Evolutionary conservation across 805 yeast species (phyloP).

Genomic region (Novakomyces olei): DNA sequence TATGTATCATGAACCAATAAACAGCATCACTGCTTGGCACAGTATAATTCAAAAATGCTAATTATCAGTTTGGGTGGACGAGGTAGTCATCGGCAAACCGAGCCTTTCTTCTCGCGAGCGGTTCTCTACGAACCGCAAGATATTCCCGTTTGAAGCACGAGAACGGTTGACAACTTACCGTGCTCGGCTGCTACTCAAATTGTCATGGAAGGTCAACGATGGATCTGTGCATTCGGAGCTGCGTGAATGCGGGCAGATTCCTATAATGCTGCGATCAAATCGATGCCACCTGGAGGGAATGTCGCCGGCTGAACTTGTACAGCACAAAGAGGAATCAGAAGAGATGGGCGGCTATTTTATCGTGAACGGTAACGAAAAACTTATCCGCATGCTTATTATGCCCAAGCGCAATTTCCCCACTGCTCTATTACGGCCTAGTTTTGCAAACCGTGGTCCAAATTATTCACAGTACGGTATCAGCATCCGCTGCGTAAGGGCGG

Average conservation of each 20-base stretch:
- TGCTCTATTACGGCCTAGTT: conserved; percentile 91
- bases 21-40: no score
- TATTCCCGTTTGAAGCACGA: conserved; percentile 59
- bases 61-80: conserved; percentile 47
- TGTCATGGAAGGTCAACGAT: conserved; percentile 71
- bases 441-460: conserved; percentile 78
- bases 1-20: no score
- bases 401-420: conserved; percentile 95
- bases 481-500: conserved; percentile 83
- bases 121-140: conserved; percentile 51
- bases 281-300: conserved; percentile 74
- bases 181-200: conserved; percentile 53
- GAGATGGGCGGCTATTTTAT: conserved; percentile 93
- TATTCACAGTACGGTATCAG: conserved; percentile 84
- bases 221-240: conserved; percentile 60
- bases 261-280: conserved; percentile 75
- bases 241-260: conserved; percentile 79
- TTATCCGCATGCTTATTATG: conserved; percentile 90
- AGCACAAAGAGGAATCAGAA: conserved; percentile 70
- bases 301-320: conserved; percentile 63
- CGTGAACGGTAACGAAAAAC: conserved; percentile 89
- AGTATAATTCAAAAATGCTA: no score
- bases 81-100: conserved; percentile 73
- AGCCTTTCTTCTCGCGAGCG: conserved; percentile 51
- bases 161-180: conserved; percentile 71